Percentiles rank a stretch among this genome's conserved stretches.
Conservation (phyloP, 2,329 filamentous ascomycete genomes). For the Colletotrichum agaves region DNA sequence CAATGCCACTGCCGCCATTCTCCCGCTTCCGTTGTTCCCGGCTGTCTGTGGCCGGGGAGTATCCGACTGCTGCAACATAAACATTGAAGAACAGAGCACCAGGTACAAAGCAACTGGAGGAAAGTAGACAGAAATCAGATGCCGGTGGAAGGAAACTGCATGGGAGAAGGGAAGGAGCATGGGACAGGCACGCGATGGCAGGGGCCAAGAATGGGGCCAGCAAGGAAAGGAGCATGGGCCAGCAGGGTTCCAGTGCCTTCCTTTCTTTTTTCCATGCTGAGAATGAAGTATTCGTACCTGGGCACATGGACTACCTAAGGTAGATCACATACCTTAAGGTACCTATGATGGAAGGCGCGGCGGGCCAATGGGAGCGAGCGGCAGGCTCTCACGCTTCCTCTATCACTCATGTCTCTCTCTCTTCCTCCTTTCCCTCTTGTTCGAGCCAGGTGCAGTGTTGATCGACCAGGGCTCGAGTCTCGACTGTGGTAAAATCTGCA, state of each 20-base stretch:
- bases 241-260: neutral
- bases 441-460: slow-evolving; percentile 6
- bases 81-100: too few relatives aligned
- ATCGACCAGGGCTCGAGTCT: slow-evolving; percentile 5
- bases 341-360: too few relatives aligned
- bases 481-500: slow-evolving; percentile 19
- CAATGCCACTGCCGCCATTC: neutral
- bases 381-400: too few relatives aligned
- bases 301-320: too few relatives aligned
- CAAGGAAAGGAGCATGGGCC: slow-evolving; percentile 19
- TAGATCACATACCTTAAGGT: too few relatives aligned
- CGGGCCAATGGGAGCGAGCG: too few relatives aligned
- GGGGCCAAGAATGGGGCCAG: too few relatives aligned
- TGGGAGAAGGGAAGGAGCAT: neutral
- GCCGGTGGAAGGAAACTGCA: slow-evolving; percentile 4
- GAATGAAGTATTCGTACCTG: too few relatives aligned
- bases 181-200: neutral
- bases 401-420: too few relatives aligned
- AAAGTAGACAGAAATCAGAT: slow-evolving; percentile 4
- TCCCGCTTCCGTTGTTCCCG: slow-evolving; percentile 3
- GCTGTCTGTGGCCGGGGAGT: neutral
- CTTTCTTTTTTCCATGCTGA: too few relatives aligned
- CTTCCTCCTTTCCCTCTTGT: neutral
- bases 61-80: neutral
- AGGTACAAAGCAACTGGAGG: too few relatives aligned